Evolutionary conservation across 2,329 filamentous ascomycete genomes (phyloP), one percentile per base, ranked within the genome.

Genomic region (Fusarium brachygibbosum): DNA sequence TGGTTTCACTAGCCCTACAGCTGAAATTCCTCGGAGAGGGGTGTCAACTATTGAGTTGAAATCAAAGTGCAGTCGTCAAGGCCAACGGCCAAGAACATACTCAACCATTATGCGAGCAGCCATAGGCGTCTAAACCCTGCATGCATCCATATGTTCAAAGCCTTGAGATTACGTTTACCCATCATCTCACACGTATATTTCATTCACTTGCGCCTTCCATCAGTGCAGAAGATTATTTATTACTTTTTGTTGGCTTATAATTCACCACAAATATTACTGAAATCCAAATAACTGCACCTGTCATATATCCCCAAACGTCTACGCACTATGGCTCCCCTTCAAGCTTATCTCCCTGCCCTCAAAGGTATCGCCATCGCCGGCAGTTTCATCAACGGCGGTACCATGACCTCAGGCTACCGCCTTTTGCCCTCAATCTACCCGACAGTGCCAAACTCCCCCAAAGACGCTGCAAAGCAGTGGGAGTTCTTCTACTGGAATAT

Each of bases 361-460:
- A 59, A 68, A 38, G 63, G 65, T 6, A 52, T 62, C 12, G 60
- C 66, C 16, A 69, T 69, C 5, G 64, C 66, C 17, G 66, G 66
- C n/a, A 69, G 66, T 42, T 49, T 69, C 35, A 61, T 59, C 48
- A 69, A 69, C 19, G 64, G 51, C 31, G 66, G 66, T n/a, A 65
- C 59, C 35, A 69, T 69, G 66, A 69, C 66, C 35, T 65, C 66
- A 16, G 66, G 54, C 9, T 69, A 67, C 55, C 66, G 66, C 21
- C 64, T 69, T 13, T 56, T 69, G 1, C 66, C 66, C 28, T 54
- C 66, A 44, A 14, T 69, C 37, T 69, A 69, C 32, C 63, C 66
- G 32, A 55, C 40, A 5, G 49, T 59, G 4, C 35, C 51, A 48
- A 69, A 42, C 35, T 65, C 66, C 1, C 66, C 66, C 37, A 56